Conservation (phyloP, 129 eudicot genomes). For the Rutidosis leptorrhynchoides region DNA sequence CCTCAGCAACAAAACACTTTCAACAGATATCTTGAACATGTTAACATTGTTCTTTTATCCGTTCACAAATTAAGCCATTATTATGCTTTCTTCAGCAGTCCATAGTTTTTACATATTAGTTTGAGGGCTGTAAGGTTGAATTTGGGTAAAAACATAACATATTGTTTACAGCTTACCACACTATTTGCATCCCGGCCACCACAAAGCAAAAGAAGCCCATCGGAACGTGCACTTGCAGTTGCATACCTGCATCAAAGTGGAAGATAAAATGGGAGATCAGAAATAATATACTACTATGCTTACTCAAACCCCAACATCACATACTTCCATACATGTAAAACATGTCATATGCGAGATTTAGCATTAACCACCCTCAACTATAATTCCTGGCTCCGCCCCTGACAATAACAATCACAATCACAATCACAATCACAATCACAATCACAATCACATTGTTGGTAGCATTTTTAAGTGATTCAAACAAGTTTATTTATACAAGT, state of each 20-base stretch:
- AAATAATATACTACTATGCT: neutral
- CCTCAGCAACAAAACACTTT: neutral
- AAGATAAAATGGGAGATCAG: conserved; percentile 20
- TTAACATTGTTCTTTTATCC: conserved; percentile 4
- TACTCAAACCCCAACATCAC: neutral
- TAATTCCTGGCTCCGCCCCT: too few species aligned
- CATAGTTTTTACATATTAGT: neutral
- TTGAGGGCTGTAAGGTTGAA: neutral
- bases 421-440: too few species aligned
- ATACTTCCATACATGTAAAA: neutral
- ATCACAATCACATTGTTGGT: too few species aligned
- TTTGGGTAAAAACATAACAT: conserved; percentile 5
- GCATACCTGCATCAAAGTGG: conserved; percentile 70
- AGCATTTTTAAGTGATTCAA: too few species aligned
- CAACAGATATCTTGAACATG: conserved; percentile 12
- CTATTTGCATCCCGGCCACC: conserved; percentile 99
- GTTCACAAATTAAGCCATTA: conserved; percentile 3
- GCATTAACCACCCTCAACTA: too few species aligned
- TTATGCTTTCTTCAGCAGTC: conserved; percentile 3
- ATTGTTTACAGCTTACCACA: conserved; percentile 82
- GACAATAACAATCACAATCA: too few species aligned
- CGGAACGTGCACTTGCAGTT: conserved; percentile 99
- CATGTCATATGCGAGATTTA: too few species aligned
- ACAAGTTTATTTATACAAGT: too few species aligned
- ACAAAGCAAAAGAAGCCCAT: conserved; percentile 98